Percentiles rank a stretch among this genome's conserved stretches.
Conservation (phyloP, 257 asterid species). For the Ligustrum vulgare region DNA sequence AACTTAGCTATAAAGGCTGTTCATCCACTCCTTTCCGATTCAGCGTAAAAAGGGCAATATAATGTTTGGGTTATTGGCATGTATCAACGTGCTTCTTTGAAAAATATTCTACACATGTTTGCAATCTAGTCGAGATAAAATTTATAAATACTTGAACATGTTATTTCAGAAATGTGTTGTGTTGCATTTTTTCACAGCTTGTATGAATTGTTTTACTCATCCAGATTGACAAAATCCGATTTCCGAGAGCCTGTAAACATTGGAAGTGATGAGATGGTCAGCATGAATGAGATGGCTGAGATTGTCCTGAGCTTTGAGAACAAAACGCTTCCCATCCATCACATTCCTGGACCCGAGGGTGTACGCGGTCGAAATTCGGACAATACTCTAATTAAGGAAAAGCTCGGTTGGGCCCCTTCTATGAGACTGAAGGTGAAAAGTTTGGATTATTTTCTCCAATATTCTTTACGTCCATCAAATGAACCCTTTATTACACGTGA, state of each 20-base stretch:
- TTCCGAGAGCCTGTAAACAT: conserved; percentile 89
- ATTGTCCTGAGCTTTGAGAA: conserved; percentile 71
- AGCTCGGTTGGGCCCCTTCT: conserved; percentile 92
- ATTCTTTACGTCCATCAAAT: not conserved
- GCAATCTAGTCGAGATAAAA: not conserved
- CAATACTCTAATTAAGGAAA: conserved; percentile 77
- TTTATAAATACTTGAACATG: not conserved
- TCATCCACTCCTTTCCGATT: not conserved
- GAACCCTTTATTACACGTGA: not conserved
- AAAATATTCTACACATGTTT: not conserved
- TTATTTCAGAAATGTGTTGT: not conserved
- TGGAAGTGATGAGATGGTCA: conserved; percentile 94
- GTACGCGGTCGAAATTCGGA: conserved; percentile 84
- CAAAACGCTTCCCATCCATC: conserved; percentile 72
- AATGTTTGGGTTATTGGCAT: not conserved
- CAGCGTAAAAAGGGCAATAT: not conserved
- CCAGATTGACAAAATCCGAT: conserved; percentile 80
- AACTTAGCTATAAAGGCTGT: not conserved
- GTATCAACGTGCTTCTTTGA: not conserved
- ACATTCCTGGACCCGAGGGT: conserved; percentile 85
- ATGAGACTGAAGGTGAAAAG: conserved; percentile 66
- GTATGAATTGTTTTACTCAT: not conserved
- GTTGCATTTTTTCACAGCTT: not conserved
- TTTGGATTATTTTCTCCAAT: not conserved
- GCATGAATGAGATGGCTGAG: conserved; percentile 96